These are phyloP conservation scores for Penicillium sp. DNA, from an alignment of 2,329 filamentous ascomycete species.

Conservation along the genomic window DNA sequence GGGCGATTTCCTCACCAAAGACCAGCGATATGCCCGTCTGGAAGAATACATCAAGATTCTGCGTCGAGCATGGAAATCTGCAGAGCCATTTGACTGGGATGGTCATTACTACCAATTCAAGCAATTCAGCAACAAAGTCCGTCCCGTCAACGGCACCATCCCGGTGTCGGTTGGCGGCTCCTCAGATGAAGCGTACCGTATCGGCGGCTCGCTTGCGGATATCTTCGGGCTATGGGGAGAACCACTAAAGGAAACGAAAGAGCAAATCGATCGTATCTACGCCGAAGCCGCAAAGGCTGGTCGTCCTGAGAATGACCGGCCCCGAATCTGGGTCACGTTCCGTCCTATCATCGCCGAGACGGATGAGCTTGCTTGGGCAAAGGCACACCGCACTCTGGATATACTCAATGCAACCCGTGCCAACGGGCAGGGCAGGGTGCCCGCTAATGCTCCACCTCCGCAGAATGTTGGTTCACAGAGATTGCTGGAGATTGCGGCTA, in stretches of 20 bases:
- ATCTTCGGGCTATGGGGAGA: slow-evolving; percentile 68
- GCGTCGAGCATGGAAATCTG: slow-evolving; percentile 58
- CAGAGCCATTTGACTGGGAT: slow-evolving; percentile 63
- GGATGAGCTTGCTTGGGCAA: slow-evolving; percentile 63
- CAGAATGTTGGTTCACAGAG: slow-evolving; percentile 63
- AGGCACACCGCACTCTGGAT: slow-evolving; percentile 60
- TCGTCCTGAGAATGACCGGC: slow-evolving; percentile 53
- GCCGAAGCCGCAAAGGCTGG: slow-evolving; percentile 61
- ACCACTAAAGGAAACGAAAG: slow-evolving; percentile 63
- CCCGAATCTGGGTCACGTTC: slow-evolving; percentile 66
- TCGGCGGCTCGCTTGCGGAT: slow-evolving; percentile 60
- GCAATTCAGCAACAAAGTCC: slow-evolving; percentile 57
- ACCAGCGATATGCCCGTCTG: slow-evolving; percentile 58
- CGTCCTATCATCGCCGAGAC: slow-evolving; percentile 63
- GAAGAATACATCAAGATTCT: slow-evolving; percentile 66
- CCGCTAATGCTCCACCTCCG: slow-evolving; percentile 42
- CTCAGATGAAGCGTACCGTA: slow-evolving; percentile 60
- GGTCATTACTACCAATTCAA: slow-evolving; percentile 63
- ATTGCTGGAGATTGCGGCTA: slow-evolving; percentile 58
- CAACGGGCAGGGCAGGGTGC: slow-evolving; percentile 35
- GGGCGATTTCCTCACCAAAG: slow-evolving; percentile 61
- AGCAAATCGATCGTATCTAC: slow-evolving; percentile 64
- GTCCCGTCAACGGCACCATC: slow-evolving; percentile 56
- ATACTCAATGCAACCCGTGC: slow-evolving; percentile 49
- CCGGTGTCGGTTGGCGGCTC: slow-evolving; percentile 62